phyloP scores from a whole-genome alignment of 805 yeast species.

The Metschnikowia henanensis region DNA sequence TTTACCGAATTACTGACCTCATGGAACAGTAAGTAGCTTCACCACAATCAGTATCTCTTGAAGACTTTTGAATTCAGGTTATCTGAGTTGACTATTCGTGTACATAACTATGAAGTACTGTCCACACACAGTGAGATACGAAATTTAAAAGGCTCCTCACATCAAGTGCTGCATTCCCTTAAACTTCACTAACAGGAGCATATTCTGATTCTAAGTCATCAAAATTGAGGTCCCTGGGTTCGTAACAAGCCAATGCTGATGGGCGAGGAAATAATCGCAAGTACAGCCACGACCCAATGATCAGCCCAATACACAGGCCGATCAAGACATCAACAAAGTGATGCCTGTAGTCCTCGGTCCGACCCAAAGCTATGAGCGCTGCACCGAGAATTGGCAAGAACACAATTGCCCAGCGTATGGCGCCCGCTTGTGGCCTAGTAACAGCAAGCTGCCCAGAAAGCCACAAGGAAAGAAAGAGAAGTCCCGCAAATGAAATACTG shows the following conservation, averaged over 20 bases:
- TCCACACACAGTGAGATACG: no score
- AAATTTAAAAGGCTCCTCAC: no score
- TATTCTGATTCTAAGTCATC: conserved; percentile 15
- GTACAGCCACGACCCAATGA: conserved; percentile 59
- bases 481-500: conserved; percentile 65
- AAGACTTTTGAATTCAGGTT: no score
- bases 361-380: conserved; percentile 70
- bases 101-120: no score
- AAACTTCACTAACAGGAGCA: conserved; percentile 15
- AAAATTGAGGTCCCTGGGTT: conserved; percentile 33
- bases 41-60: no score
- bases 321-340: conserved; percentile 82
- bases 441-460: conserved; percentile 60
- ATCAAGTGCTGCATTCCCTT: no score
- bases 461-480: conserved; percentile 65
- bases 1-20: no score
- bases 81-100: no score
- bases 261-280: conserved; percentile 51
- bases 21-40: no score
- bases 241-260: conserved; percentile 32
- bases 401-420: conserved; percentile 60
- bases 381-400: conserved; percentile 68
- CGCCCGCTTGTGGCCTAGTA: conserved; percentile 49
- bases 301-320: conserved; percentile 68
- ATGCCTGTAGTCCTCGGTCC: conserved; percentile 93